These are phyloP conservation scores for Heteromeles arbutifolia DNA, from an alignment of 306 rosid genomes.

Conservation along the genomic window DNA sequence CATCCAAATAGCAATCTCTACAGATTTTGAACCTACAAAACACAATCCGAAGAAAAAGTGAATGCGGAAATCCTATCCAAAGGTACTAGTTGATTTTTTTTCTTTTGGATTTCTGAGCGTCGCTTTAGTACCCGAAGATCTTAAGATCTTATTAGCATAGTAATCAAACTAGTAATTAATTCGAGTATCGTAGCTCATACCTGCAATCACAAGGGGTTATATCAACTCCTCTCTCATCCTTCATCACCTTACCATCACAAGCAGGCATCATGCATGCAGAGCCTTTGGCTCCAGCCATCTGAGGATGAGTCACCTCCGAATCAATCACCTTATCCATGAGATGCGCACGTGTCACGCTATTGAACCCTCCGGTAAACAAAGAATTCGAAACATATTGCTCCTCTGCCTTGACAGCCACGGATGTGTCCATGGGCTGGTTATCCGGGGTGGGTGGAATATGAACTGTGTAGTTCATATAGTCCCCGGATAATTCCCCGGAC, in stretches of 20 bases:
- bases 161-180: not conserved
- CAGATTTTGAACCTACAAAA: slow-evolving; percentile 71
- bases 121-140: not conserved
- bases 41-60: not conserved
- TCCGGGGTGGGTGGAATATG: slow-evolving; percentile 90
- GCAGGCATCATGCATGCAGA: slow-evolving; percentile 63
- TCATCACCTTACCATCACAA: slow-evolving; percentile 87
- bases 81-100: no score
- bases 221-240: slow-evolving; percentile 80
- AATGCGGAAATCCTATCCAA: no score
- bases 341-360: slow-evolving; percentile 81
- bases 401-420: slow-evolving; percentile 74
- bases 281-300: slow-evolving; percentile 93
- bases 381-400: slow-evolving; percentile 89
- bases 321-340: slow-evolving; percentile 91
- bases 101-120: not conserved
- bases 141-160: not conserved
- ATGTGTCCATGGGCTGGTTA: slow-evolving; percentile 71
- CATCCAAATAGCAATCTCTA: slow-evolving; percentile 80
- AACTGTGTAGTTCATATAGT: slow-evolving; percentile 81
- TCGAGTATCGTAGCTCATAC: slow-evolving; percentile 24
- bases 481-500: slow-evolving; percentile 63
- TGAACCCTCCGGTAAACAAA: slow-evolving; percentile 80
- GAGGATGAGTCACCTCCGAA: slow-evolving; percentile 82
- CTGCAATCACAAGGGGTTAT: slow-evolving; percentile 85